These are phyloP conservation scores for Dictyostelium capitatum DNA, from an alignment of 78 protist genomes.

Conservation along the genomic window DNA sequence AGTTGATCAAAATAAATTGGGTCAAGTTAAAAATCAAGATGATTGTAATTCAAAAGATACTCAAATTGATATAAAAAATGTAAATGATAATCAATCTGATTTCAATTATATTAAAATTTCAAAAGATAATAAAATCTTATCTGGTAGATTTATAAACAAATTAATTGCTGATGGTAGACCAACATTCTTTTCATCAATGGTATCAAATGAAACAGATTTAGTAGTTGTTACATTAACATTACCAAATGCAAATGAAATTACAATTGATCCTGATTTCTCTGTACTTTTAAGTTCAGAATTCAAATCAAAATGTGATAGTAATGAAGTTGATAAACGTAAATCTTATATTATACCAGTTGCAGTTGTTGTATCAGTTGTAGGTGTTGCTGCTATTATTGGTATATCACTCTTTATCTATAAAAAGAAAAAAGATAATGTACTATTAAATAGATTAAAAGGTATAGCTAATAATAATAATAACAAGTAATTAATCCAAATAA, in stretches of 20 bases:
- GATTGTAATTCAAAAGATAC: neutral
- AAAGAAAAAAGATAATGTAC: neutral
- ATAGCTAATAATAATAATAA: no score
- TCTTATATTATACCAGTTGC: constrained; percentile 15
- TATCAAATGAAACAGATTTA: neutral
- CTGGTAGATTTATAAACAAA: constrained; percentile 5
- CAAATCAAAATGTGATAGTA: neutral
- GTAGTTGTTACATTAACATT: neutral
- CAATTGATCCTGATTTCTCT: constrained; percentile 27
- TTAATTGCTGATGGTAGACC: constrained; percentile 12
- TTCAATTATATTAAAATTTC: neutral
- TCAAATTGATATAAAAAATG: neutral
- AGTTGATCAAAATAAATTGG: neutral
- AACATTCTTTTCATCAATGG: neutral
- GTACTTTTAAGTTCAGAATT: neutral
- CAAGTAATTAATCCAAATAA: no score
- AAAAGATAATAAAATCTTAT: neutral
- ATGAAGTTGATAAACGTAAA: neutral
- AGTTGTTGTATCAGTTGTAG: neutral
- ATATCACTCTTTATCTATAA: neutral
- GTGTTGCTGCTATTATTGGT: neutral
- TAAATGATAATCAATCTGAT: neutral
- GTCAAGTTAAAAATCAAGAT: neutral
- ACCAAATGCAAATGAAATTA: constrained; percentile 6
- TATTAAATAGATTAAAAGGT: no score